Conservation (phyloP, 345 rosid species). For the Eucalyptus polybractea region DNA sequence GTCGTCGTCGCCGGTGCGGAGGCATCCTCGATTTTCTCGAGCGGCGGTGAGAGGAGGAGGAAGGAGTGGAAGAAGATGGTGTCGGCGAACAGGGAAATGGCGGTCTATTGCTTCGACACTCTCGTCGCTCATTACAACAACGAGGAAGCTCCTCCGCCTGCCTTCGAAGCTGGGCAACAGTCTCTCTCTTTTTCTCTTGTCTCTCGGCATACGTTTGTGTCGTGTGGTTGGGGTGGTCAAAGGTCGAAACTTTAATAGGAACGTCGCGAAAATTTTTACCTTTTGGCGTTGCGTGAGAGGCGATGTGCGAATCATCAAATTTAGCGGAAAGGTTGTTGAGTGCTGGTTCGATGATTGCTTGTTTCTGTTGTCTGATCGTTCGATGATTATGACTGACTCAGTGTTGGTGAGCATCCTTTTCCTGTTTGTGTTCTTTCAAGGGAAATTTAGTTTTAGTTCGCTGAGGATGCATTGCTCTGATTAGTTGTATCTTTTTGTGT, state of each 20-base stretch:
- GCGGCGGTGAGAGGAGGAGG: neutral
- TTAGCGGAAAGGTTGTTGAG: neutral
- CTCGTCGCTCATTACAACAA: slow-evolving; percentile 86
- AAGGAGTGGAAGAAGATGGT: slow-evolving; percentile 35
- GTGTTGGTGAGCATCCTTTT: neutral
- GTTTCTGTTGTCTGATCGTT: neutral
- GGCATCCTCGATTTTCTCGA: neutral
- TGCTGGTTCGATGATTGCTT: neutral
- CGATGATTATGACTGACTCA: neutral
- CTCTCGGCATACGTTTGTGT: neutral
- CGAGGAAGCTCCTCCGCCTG: slow-evolving; percentile 77
- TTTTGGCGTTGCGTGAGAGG: neutral
- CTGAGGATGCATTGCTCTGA: neutral
- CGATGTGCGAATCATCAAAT: neutral
- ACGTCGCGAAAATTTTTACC: neutral
- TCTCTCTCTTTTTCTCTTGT: neutral
- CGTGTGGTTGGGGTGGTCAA: neutral
- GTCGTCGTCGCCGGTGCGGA: neutral
- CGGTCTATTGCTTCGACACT: slow-evolving; percentile 93
- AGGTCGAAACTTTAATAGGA: neutral
- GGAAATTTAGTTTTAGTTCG: neutral
- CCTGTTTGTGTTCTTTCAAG: neutral
- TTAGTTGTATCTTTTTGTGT: neutral
- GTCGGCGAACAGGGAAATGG: slow-evolving; percentile 94
- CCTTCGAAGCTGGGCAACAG: slow-evolving; percentile 82